Evolutionary conservation across 345 rosid genomes (phyloP), one percentile per base, ranked within the genome.

Genomic region (Streptanthus diversifolius): DNA sequence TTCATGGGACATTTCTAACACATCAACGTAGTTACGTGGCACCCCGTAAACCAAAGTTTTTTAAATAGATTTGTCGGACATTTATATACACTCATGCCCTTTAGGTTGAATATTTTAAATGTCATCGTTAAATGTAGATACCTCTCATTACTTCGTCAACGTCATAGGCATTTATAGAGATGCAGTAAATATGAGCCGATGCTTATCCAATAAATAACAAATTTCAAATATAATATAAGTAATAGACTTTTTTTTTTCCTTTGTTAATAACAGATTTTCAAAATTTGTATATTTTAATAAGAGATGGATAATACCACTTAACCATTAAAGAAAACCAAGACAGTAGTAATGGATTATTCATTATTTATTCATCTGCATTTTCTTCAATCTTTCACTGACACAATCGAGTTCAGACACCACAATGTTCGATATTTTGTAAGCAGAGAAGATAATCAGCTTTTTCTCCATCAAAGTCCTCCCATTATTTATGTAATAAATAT

Each of bases 111-210:
- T 40, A 19, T 12, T 35, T 22, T 22, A 49, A 3, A 12, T 53
- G 9, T 19, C 47, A 57, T 19, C 44, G 64, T 56, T 15, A 70
- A 29, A 30, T 56, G 43, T 41, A 18, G 22, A 33, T 29, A 41
- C 33, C 32, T 29, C 43, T 29, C 29, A 8, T 68, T 55, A 32
- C 54, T 41, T 70, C 48, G 74, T 45, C 56, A 60, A 37, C 75
- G 21, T 60, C 68, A 71, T 27, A 61, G n/a, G 15, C 75, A 25
- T 71, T 71, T 59, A 37, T 8, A 60, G 24, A 58, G 45, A 70
- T 36, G 67, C 67, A 48, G 37, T 71, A 60, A 58, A 57, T 70
- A 70, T 30, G 44, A 45, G 48, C 66, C 56, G 57, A 18, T 45
- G 25, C 65, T 69, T 57, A 57, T 47, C 55, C 33, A 44, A 69